Evolutionary conservation across 352 stramenopile genomes (phyloP).

Genomic region (Phytophthora cryptogea): DNA sequence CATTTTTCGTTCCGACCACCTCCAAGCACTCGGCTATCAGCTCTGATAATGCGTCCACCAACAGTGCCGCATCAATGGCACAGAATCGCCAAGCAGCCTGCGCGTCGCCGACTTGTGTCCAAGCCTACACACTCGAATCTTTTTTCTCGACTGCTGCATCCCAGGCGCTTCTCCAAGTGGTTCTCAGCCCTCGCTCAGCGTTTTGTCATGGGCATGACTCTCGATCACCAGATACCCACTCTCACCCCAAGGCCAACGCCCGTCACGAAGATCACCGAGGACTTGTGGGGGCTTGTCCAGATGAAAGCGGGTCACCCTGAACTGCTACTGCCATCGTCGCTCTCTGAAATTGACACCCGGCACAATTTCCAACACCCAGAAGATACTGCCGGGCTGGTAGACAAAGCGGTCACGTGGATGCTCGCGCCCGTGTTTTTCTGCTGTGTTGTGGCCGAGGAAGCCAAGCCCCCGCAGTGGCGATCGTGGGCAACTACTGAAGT

Average conservation of each 20-base stretch:
- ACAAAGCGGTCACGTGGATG: conserved; percentile 38
- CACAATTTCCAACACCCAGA: conserved; percentile 5
- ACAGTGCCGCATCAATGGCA: conserved; percentile 5
- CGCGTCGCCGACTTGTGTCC: conserved; percentile 15
- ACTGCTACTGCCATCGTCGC: conserved; percentile 7
- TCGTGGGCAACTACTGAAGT: conserved; percentile 37
- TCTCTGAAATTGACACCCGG: conserved; percentile 3
- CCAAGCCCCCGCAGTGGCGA: conserved; percentile 12
- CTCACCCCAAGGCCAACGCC: conserved; percentile 4
- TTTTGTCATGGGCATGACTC: conserved; percentile 11
- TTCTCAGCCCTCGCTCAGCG: conserved; percentile 4
- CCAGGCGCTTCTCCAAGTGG: conserved; percentile 19
- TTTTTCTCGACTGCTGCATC: conserved; percentile 6
- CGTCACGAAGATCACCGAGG: conserved; percentile 2
- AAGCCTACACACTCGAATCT: conserved; percentile 14
- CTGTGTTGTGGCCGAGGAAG: conserved; percentile 42
- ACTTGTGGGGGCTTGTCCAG: neutral
- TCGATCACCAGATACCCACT: conserved; percentile 1
- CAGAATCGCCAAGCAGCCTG: conserved; percentile 5
- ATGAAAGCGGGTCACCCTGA: conserved; percentile 7
- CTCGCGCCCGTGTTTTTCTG: conserved; percentile 52
- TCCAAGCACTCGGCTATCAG: conserved; percentile 2
- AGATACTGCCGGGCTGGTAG: conserved; percentile 10
- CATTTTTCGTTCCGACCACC: conserved; percentile 30
- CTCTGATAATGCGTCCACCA: conserved; percentile 18